phyloP scores from a whole-genome alignment of 306 rosid genomes.

The Dryas octopetala region DNA sequence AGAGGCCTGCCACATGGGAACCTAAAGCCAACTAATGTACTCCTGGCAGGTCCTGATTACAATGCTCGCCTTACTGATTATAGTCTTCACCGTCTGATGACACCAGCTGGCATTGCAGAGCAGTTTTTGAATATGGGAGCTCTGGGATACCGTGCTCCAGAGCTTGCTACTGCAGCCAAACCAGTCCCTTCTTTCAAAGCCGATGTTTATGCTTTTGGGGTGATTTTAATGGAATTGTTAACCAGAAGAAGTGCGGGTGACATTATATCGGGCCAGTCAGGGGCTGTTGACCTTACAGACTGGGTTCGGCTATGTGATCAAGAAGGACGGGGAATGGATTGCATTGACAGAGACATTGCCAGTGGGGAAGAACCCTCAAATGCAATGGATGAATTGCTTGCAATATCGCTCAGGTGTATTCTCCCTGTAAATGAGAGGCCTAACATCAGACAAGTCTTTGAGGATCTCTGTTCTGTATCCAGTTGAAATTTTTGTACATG shows the following conservation, averaged over 20 bases:
- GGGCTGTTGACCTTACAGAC: slow-evolving; percentile 96
- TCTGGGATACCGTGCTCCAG: slow-evolving; percentile 92
- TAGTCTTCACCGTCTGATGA: slow-evolving; percentile 93
- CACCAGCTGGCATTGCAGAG: slow-evolving; percentile 79
- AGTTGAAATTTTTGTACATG: slow-evolving; percentile 77
- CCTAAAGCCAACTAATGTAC: slow-evolving; percentile 79
- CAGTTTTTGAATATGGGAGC: slow-evolving; percentile 95
- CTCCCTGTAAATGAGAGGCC: slow-evolving; percentile 99
- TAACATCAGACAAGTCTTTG: slow-evolving; percentile 95
- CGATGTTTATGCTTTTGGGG: slow-evolving; percentile 90
- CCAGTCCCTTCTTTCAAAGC: slow-evolving; percentile 88
- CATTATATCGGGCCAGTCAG: slow-evolving; percentile 90
- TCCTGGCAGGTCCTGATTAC: slow-evolving; percentile 66
- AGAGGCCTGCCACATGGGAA: slow-evolving; percentile 95
- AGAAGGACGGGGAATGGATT: slow-evolving; percentile 94
- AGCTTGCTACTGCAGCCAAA: slow-evolving; percentile 68
- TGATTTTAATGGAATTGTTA: slow-evolving; percentile 84
- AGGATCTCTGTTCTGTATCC: slow-evolving; percentile 73
- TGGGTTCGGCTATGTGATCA: slow-evolving; percentile 95
- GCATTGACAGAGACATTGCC: slow-evolving; percentile 88
- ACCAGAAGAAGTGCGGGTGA: slow-evolving; percentile 97
- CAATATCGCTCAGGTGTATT: slow-evolving; percentile 83
- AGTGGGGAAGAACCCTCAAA: slow-evolving; percentile 78
- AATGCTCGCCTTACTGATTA: slow-evolving; percentile 69
- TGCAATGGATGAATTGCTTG: slow-evolving; percentile 84